These are phyloP conservation scores for Fusarium palustre DNA, from an alignment of 2,329 filamentous ascomycete genomes.

Conservation along the genomic window DNA sequence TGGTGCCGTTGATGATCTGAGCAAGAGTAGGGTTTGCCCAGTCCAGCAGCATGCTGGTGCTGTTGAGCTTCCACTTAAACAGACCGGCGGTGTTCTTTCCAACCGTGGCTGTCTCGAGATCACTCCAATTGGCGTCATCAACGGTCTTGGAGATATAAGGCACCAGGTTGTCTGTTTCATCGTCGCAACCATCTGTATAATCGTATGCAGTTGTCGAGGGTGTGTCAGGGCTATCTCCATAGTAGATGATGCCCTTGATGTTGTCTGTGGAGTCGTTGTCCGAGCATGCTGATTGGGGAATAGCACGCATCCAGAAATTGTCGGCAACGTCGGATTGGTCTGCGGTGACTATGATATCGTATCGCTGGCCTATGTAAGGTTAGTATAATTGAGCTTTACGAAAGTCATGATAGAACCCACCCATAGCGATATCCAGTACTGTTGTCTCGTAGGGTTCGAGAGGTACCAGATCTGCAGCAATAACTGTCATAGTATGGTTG, in stretches of 20 bases:
- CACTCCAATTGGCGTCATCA: conserved; percentile 41
- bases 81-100: conserved; percentile 11
- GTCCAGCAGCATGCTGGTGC: conserved; percentile 15
- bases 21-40: conserved; percentile 13
- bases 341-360: conserved; percentile 60
- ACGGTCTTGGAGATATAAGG: conserved; percentile 53
- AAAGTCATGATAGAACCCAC: not conserved
- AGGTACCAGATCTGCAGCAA: conserved; percentile 69
- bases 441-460: conserved; percentile 65
- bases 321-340: conserved; percentile 48
- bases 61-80: conserved; percentile 23
- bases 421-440: conserved; percentile 40
- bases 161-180: conserved; percentile 52
- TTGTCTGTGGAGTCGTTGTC: conserved; percentile 55
- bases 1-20: conserved; percentile 6
- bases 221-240: conserved; percentile 45
- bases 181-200: conserved; percentile 48
- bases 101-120: conserved; percentile 13
- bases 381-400: accelerated
- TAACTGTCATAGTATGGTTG: conserved; percentile 68
- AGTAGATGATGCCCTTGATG: conserved; percentile 63
- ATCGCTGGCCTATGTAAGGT: conserved; percentile 54
- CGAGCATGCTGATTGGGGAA: conserved; percentile 57
- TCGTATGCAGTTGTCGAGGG: conserved; percentile 23
- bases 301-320: conserved; percentile 63